Evolutionary conservation across 768 basidiomycete genomes (phyloP), one percentile per base, ranked within the genome.

Genomic region (Phylloporus sp.): DNA sequence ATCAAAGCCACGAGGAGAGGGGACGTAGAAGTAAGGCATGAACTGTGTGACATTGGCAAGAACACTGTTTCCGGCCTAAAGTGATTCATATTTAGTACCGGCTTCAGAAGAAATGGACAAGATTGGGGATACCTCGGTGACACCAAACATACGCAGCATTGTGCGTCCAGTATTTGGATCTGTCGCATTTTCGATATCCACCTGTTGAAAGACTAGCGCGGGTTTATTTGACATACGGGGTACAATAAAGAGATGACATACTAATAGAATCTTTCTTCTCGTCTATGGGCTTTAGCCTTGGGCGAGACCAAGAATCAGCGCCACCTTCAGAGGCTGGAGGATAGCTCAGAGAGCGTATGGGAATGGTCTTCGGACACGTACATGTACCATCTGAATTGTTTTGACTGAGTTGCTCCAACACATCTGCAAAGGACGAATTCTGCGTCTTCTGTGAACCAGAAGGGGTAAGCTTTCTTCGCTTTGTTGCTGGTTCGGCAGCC

Each of bases 21-120:
- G 75, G 33, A 98, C 69, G 58, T 92, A 99, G 67, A 99, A 96
- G 66, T 99, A 98, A 0, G 96, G 95, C 39, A 81, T 66, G 62
- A 96, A 97, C 27, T 82, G 81, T 3, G 76, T 82, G 40, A 99
- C 76, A 51, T 86, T 80, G 3, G 84, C 85, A 14, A 97, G 75
- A 2, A 98, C 88, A 46, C 94, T 97, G 62, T 98, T 79, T 0
- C 95, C 95, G 2, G 71, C 75, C 88, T 94, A 38, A 22, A 37
- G 29, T 5, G 40, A 44, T 39, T 28, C 22, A 32, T 17, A 9
- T 34, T 43, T 54, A 20, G 24, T 35, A 33, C 46, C 27, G 11
- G 42, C 36, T 46, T 26, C 38, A 10, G 42, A 38, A 22, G 15
- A 8, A 15, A 44, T 4, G 5, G n/a, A n/a, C 31, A 37, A 26